phyloP scores from a whole-genome alignment of 2,329 filamentous ascomycete species.

The Tolypocladium capitatum region DNA sequence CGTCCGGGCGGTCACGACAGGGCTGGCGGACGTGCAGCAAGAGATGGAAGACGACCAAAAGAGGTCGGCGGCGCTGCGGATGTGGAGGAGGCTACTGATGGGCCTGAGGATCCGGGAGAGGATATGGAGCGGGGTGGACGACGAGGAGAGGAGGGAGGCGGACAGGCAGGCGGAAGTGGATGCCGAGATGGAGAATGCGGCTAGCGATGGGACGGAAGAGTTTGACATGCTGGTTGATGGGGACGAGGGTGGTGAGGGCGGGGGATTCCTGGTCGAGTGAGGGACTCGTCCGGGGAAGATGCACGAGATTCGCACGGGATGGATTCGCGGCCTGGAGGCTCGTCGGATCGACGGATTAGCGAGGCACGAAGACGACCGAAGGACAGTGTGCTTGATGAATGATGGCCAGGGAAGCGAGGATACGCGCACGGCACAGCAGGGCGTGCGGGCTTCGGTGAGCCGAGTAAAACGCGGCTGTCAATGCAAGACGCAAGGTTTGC shows the following conservation, averaged over 20 bases:
- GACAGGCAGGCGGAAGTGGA: constrained; percentile 23
- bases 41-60: constrained; percentile 55
- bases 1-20: constrained; percentile 53
- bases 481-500: too few species aligned
- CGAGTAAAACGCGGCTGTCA: too few species aligned
- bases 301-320: not conserved
- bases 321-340: not conserved
- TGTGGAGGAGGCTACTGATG: constrained; percentile 57
- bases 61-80: constrained; percentile 58
- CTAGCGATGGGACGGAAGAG: constrained; percentile 29
- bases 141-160: constrained; percentile 28
- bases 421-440: too few species aligned
- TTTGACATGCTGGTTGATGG: constrained; percentile 28
- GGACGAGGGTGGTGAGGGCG: constrained; percentile 27
- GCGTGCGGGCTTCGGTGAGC: too few species aligned
- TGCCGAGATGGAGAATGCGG: constrained; percentile 19
- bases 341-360: not conserved
- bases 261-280: constrained; percentile 29
- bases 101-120: constrained; percentile 63
- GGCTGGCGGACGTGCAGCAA: constrained; percentile 51
- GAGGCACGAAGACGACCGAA: too few species aligned
- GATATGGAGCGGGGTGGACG: constrained; percentile 47
- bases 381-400: too few species aligned
- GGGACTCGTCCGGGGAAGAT: not conserved
- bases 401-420: too few species aligned